Percentiles rank a stretch among this genome's conserved stretches.
Conservation (phyloP, 2,329 filamentous ascomycete genomes). For the Fusarium buxicola region DNA sequence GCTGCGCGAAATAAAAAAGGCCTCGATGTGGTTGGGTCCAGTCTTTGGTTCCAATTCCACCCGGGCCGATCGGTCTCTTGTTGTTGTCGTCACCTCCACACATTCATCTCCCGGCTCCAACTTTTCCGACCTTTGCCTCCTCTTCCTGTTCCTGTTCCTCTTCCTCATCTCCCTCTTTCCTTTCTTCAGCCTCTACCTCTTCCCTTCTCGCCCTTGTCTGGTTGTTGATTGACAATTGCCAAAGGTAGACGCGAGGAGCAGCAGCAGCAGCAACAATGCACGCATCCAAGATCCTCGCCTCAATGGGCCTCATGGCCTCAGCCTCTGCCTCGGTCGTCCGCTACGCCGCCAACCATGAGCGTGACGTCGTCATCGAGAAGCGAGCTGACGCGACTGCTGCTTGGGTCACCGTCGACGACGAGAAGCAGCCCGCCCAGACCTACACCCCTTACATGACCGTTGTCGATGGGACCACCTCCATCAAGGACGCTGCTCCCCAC, state of each 20-base stretch:
- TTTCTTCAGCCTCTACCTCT: constrained; percentile 9
- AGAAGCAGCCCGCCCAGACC: constrained; percentile 58
- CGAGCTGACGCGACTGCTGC: constrained; percentile 54
- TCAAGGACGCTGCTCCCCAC: constrained; percentile 56
- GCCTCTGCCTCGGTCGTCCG: constrained; percentile 40
- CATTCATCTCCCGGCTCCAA: constrained; percentile 24
- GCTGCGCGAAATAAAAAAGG: constrained; percentile 39
- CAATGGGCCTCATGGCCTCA: constrained; percentile 47
- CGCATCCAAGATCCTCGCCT: constrained; percentile 47
- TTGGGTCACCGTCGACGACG: constrained; percentile 64
- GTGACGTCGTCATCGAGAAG: constrained; percentile 37
- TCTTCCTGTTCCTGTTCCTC: constrained; percentile 4
- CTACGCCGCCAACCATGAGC: constrained; percentile 31
- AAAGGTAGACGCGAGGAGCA: constrained; percentile 3
- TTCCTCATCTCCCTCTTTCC: neutral
- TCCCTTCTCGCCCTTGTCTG: constrained; percentile 22
- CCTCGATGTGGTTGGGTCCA: constrained; percentile 37
- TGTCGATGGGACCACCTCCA: constrained; percentile 56
- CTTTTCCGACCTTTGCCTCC: constrained; percentile 9
- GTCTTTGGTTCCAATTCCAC: constrained; percentile 34
- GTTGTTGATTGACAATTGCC: constrained; percentile 5
- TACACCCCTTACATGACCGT: constrained; percentile 62
- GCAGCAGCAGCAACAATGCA: constrained; percentile 46
- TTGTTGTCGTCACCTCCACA: constrained; percentile 18
- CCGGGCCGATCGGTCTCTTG: constrained; percentile 36